These are phyloP conservation scores for Macrophomina pseudophaseolina DNA, from an alignment of 2,329 filamentous ascomycete species.

Conservation along the genomic window DNA sequence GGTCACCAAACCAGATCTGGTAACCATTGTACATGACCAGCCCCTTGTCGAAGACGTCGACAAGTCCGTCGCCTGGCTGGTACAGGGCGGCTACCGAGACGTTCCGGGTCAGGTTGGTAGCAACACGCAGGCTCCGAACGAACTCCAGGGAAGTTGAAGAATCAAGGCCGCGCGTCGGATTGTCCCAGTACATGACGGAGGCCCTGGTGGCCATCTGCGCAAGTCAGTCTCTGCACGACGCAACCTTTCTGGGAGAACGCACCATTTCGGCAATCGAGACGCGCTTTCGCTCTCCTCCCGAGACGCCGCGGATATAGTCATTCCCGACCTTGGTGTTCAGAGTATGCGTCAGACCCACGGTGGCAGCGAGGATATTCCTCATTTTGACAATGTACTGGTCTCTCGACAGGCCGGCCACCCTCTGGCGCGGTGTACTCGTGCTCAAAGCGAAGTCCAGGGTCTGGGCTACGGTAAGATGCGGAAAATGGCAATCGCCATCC, in stretches of 20 bases:
- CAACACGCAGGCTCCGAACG: constrained; percentile 70
- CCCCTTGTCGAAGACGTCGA: constrained; percentile 73
- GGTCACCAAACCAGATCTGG: constrained; percentile 73
- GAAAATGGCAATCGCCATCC: constrained; percentile 82
- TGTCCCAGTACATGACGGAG: constrained; percentile 75
- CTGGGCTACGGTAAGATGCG: constrained; percentile 75
- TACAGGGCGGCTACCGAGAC: constrained; percentile 76
- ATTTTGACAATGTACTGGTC: constrained; percentile 65
- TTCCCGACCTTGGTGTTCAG: constrained; percentile 75
- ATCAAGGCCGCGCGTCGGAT: constrained; percentile 75
- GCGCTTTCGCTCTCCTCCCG: constrained; percentile 78
- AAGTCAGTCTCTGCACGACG: neutral
- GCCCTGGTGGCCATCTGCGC: constrained; percentile 62
- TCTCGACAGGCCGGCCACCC: constrained; percentile 63
- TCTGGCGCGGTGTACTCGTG: constrained; percentile 67
- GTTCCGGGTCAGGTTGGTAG: constrained; percentile 69
- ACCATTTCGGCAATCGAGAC: constrained; percentile 79
- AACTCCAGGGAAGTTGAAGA: constrained; percentile 78
- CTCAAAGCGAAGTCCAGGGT: constrained; percentile 78
- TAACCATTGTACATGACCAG: constrained; percentile 69
- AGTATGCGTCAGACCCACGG: constrained; percentile 75
- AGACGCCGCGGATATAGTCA: constrained; percentile 75
- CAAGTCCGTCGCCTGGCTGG: constrained; percentile 71
- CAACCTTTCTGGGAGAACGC: neutral
- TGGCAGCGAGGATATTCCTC: constrained; percentile 74